Percentiles rank a stretch among this genome's conserved stretches.
phyloP scores from a whole-genome alignment of 2,329 filamentous ascomycete species.

The Tolypocladium amazonense region DNA sequence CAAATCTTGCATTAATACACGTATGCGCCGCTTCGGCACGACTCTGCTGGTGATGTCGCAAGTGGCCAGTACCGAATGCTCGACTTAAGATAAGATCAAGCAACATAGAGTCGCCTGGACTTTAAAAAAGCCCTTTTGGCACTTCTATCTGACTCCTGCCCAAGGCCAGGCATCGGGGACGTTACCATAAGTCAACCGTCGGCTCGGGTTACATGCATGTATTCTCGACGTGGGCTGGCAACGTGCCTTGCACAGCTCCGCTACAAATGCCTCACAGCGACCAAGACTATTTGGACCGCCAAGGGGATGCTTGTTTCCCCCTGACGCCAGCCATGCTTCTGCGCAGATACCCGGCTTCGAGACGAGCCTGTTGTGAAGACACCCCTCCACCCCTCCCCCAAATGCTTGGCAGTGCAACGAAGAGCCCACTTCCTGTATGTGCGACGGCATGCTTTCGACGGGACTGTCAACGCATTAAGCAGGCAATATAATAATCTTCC shows the following conservation, averaged over 20 bases:
- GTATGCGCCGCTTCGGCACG: background rate
- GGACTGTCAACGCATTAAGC: background rate
- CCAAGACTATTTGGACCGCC: background rate
- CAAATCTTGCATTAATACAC: background rate
- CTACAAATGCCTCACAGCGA: background rate
- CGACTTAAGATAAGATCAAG: too few species aligned
- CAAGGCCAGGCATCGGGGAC: background rate
- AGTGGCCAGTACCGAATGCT: background rate
- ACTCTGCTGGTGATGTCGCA: background rate
- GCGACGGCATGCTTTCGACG: background rate
- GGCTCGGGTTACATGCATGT: background rate
- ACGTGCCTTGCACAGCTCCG: background rate
- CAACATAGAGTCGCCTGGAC: background rate
- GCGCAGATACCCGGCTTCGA: background rate
- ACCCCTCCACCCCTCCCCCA: too few species aligned
- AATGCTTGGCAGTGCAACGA: background rate
- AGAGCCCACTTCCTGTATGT: background rate
- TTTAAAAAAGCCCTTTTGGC: background rate
- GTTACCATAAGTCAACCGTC: background rate
- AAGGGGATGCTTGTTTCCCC: background rate
- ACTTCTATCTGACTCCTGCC: background rate
- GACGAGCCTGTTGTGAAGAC: background rate
- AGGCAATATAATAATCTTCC: background rate
- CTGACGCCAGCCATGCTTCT: background rate
- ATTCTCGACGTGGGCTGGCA: background rate